Percentiles rank a stretch among this genome's conserved stretches.
phyloP scores from a whole-genome alignment of 495 filamentous ascomycete genomes.

The Lineolata rhizophorae region DNA sequence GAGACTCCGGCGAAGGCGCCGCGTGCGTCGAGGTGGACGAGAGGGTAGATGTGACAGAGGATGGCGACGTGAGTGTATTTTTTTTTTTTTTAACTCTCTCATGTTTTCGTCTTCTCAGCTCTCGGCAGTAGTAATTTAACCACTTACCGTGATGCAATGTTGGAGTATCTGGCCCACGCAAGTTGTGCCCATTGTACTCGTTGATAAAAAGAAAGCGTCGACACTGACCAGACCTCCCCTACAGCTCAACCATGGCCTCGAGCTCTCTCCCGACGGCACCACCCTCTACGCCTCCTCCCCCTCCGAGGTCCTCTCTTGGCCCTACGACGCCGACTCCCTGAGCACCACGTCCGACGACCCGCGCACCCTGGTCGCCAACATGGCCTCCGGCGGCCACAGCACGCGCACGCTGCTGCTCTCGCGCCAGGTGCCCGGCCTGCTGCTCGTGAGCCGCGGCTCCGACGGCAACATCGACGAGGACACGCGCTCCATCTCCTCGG shows the following conservation, averaged over 20 bases:
- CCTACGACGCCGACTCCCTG: constrained; percentile 28
- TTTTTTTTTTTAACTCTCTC: too few species aligned
- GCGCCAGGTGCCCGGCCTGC: constrained; percentile 22
- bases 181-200: too few species aligned
- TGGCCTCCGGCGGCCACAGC: constrained; percentile 35
- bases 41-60: constrained; percentile 8
- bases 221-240: too few species aligned
- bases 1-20: constrained; percentile 26
- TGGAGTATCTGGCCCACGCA: too few species aligned
- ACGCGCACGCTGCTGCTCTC: constrained; percentile 41
- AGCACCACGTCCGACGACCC: constrained; percentile 22
- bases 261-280: constrained; percentile 34
- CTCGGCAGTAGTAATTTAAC: too few species aligned
- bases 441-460: constrained; percentile 45
- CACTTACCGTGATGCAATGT: too few species aligned
- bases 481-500: constrained; percentile 23
- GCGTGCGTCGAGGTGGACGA: constrained; percentile 23
- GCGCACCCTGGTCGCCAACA: constrained; percentile 28
- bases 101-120: too few species aligned
- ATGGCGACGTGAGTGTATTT: constrained; percentile 19
- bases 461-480: constrained; percentile 33
- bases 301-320: constrained; percentile 33
- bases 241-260: constrained; percentile 45
- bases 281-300: constrained; percentile 42
- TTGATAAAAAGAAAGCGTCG: too few species aligned